These are phyloP conservation scores for Paramecium sonneborni DNA, from an alignment of 73 alveolate genomes.

Conservation along the genomic window DNA sequence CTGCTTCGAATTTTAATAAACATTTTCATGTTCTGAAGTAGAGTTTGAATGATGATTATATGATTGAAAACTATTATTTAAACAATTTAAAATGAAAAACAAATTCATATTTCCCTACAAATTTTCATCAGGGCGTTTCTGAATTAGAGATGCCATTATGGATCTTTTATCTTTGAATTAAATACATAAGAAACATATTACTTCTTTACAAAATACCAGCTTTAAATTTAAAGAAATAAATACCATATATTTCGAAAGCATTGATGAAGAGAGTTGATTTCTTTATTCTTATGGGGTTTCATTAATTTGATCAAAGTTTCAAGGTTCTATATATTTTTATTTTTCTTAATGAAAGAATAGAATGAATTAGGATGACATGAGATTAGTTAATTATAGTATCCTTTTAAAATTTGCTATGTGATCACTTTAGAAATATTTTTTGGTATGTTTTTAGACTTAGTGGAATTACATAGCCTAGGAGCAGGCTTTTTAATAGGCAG, in stretches of 20 bases:
- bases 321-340: background rate
- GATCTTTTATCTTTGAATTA: background rate
- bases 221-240: background rate
- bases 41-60: background rate
- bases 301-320: background rate
- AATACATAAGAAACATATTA: background rate
- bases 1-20: background rate
- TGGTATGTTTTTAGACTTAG: background rate
- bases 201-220: background rate
- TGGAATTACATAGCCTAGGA: background rate
- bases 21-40: background rate
- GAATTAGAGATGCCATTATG: background rate
- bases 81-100: background rate
- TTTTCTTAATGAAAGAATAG: background rate
- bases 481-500: background rate
- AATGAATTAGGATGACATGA: background rate
- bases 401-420: background rate
- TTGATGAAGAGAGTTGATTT: background rate
- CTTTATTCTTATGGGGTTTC: background rate
- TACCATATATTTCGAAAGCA: constrained; percentile 13
- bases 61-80: background rate
- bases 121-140: background rate
- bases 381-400: background rate
- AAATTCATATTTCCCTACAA: background rate
- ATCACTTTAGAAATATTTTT: constrained; percentile 4